phyloP scores from a whole-genome alignment of 176 grass and related monocot species.

The Carex pumila region DNA sequence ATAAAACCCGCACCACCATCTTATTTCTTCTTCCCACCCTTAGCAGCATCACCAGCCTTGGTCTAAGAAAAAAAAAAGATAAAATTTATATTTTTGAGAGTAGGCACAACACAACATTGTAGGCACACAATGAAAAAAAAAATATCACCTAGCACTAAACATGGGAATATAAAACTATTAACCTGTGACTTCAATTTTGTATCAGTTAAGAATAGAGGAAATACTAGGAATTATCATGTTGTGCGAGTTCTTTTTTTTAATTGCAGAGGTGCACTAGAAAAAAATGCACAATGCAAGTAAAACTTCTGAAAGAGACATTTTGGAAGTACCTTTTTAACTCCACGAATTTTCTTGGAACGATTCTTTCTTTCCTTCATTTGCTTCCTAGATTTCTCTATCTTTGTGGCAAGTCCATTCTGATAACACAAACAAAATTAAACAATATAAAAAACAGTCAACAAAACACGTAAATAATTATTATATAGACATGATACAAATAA shows the following conservation, averaged over 20 bases:
- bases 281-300: neutral
- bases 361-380: constrained; percentile 96
- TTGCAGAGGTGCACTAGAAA: neutral
- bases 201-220: neutral
- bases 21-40: constrained; percentile 8
- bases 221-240: neutral
- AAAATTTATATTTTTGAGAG: neutral
- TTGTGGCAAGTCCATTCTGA: constrained; percentile 89
- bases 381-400: constrained; percentile 94
- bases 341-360: constrained; percentile 71
- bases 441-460: neutral
- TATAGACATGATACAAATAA: neutral
- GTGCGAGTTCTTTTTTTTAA: neutral
- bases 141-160: neutral
- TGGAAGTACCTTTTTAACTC: constrained; percentile 64
- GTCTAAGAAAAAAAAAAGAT: neutral
- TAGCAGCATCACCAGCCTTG: constrained; percentile 12
- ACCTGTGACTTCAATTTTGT: neutral
- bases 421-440: neutral
- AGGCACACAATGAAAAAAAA: neutral
- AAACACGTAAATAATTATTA: neutral
- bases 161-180: neutral
- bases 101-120: neutral
- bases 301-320: neutral
- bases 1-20: neutral